A percentile compares a stretch with the other conserved stretches of the same genome.
phyloP scores from a whole-genome alignment of 345 rosid species.

The Sapria himalayana region DNA sequence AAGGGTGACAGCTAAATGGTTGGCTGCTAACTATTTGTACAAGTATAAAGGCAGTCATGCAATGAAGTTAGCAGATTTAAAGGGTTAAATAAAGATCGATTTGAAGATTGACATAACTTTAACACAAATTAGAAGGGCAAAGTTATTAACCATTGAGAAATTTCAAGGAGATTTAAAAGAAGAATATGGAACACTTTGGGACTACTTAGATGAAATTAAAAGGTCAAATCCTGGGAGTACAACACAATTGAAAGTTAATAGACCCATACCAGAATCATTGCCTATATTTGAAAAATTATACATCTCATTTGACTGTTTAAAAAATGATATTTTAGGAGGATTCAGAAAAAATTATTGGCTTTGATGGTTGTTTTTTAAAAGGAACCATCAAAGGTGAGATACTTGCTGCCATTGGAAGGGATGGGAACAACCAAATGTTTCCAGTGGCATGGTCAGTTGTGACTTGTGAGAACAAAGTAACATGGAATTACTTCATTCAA shows the following conservation, averaged over 20 bases:
- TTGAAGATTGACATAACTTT: background rate
- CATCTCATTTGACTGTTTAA: background rate
- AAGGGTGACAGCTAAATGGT: too few species aligned
- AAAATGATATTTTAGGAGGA: background rate
- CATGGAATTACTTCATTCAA: background rate
- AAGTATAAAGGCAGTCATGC: background rate
- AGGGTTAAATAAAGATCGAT: background rate
- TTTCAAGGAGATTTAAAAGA: too few species aligned
- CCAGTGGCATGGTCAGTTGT: background rate
- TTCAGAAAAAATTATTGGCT: background rate
- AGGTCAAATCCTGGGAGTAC: too few species aligned
- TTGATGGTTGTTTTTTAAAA: background rate
- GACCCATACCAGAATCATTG: too few species aligned
- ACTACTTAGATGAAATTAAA: background rate
- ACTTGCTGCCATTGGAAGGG: background rate
- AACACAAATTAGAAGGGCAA: background rate
- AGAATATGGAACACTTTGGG: background rate
- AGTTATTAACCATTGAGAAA: background rate
- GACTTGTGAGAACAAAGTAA: background rate
- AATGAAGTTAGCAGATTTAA: background rate
- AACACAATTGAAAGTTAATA: too few species aligned
- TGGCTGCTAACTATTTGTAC: background rate
- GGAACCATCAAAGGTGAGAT: background rate
- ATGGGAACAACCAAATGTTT: constrained; percentile 3
- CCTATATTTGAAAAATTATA: background rate